Conservation (phyloP, 1,284 basidiomycete genomes). For the Ceratorhiza oryzae-sativae region DNA sequence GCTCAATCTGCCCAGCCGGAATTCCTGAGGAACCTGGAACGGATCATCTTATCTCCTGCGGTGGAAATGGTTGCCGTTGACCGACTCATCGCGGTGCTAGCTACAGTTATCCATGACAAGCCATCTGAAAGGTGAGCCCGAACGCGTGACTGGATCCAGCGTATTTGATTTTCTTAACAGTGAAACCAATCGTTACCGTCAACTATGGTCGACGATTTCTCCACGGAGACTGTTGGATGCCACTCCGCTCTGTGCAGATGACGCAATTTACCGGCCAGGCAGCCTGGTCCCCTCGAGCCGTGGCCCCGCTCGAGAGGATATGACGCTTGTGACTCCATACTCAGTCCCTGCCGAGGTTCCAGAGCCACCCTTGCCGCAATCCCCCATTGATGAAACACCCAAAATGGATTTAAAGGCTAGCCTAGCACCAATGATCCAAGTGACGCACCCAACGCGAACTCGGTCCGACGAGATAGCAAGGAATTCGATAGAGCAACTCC, state of each 20-base stretch:
- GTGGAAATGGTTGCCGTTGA: conserved; percentile 18
- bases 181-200: neutral
- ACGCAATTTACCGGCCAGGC: conserved; percentile 6
- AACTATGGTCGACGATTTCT: conserved; percentile 10
- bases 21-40: conserved; percentile 13
- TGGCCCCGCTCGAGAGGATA: neutral
- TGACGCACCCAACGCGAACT: neutral
- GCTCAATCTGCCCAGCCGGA: neutral
- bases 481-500: neutral
- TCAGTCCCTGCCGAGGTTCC: neutral
- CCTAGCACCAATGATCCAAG: neutral
- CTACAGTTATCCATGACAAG: conserved; percentile 11
- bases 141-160: neutral
- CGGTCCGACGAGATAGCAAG: neutral
- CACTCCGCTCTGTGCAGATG: conserved; percentile 11
- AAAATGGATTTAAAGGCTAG: neutral
- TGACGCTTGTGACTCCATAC: neutral
- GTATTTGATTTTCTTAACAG: neutral
- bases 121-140: neutral
- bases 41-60: neutral
- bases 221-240: neutral
- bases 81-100: conserved; percentile 7
- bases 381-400: neutral
- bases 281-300: neutral
- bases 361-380: neutral